These are phyloP conservation scores for barley (Hordeum vulgare) DNA, from an alignment of 176 grass and related monocot genomes.

Conservation along the genomic window MorexV3_pseudomolecules_assembly NC_058521.1:27307236-27307735, in stretches of 20 bases:
- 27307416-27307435: slow-evolving; percentile 92
- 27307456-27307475: slow-evolving; percentile 62
- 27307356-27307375: slow-evolving; percentile 89
- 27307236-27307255: slow-evolving; percentile 35
- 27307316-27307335: slow-evolving; percentile 40
- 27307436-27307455: slow-evolving; percentile 99
- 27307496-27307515: not conserved
- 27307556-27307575: slow-evolving; percentile 63
- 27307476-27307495: not conserved
- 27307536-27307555: not conserved
- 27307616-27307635: slow-evolving; percentile 95
- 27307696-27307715: slow-evolving; percentile 52
- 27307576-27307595: slow-evolving; percentile 98
- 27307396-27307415: slow-evolving; percentile 95
- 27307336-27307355: slow-evolving; percentile 92
- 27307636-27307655: slow-evolving; percentile 87
- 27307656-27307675: slow-evolving; percentile 90
- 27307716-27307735: slow-evolving; percentile 75
- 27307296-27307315: slow-evolving; percentile 13
- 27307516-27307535: not conserved
- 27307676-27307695: slow-evolving; percentile 65
- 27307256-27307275: not conserved
- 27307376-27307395: slow-evolving; percentile 98
- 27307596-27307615: slow-evolving; percentile 98
- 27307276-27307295: not conserved